Conservation (phyloP, 768 basidiomycete species). For the Pleurotus giganteus region DNA sequence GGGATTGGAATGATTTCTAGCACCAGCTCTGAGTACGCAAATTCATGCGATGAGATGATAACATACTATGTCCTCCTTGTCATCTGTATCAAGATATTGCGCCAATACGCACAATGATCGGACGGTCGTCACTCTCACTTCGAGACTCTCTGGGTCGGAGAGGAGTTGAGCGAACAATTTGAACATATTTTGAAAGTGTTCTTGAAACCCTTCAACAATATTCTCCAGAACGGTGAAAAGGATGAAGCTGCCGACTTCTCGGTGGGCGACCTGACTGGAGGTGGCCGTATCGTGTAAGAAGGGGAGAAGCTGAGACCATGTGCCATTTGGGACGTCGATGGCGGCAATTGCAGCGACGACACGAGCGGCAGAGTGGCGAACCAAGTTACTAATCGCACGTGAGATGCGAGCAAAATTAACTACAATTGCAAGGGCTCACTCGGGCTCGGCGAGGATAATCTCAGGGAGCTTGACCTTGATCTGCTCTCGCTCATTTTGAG, state of each 20-base stretch:
- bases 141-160: slow-evolving; percentile 79
- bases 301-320: slow-evolving; percentile 87
- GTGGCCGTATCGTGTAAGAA: slow-evolving; percentile 80
- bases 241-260: slow-evolving; percentile 91
- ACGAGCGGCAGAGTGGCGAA: slow-evolving; percentile 90
- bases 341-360: slow-evolving; percentile 91
- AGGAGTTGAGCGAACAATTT: slow-evolving; percentile 74
- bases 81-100: slow-evolving; percentile 86
- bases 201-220: slow-evolving; percentile 86
- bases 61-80: slow-evolving; percentile 84
- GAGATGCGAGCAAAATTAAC: slow-evolving; percentile 9
- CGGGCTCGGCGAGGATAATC: slow-evolving; percentile 72
- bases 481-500: slow-evolving; percentile 65
- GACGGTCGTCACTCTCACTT: slow-evolving; percentile 89
- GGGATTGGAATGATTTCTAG: slow-evolving; percentile 82
- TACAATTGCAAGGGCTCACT: slow-evolving; percentile 44
- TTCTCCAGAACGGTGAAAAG: slow-evolving; percentile 90
- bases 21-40: slow-evolving; percentile 2
- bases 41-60: neutral
- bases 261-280: slow-evolving; percentile 66
- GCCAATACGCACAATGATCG: slow-evolving; percentile 88
- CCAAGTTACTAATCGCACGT: slow-evolving; percentile 63
- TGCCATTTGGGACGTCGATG: slow-evolving; percentile 75
- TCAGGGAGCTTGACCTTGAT: slow-evolving; percentile 86
- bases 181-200: slow-evolving; percentile 72